These are phyloP conservation scores for Hypoxylon intermedium DNA, from an alignment of 495 filamentous ascomycete species.

Conservation along the genomic window DNA sequence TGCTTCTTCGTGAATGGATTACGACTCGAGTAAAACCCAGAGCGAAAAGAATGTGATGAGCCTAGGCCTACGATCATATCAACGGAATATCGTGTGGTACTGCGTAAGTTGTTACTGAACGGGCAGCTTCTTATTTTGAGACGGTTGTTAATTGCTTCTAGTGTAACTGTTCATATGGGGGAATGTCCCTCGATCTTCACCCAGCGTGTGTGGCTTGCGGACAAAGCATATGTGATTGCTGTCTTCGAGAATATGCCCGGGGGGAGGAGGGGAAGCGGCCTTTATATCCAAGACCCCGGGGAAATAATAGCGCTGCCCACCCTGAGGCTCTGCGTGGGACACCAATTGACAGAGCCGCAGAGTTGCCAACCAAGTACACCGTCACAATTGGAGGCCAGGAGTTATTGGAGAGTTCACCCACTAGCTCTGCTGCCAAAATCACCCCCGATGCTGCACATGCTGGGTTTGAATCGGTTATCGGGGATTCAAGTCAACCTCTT, in stretches of 20 bases:
- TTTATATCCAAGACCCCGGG: constrained; percentile 1
- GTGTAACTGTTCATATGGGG: constrained; percentile 10
- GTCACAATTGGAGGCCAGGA: neutral
- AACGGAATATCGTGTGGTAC: neutral
- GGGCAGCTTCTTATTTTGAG: neutral
- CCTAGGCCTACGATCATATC: neutral
- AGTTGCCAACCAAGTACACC: neutral
- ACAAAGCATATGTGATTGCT: neutral
- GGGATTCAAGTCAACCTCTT: too few species aligned
- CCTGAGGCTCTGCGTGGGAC: too few species aligned
- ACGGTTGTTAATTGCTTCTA: neutral
- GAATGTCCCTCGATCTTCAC: constrained; percentile 1
- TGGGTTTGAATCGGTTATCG: too few species aligned
- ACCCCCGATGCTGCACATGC: neutral
- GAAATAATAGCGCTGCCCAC: neutral
- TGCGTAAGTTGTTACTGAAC: constrained; percentile 18
- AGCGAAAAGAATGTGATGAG: neutral
- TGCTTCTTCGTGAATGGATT: neutral
- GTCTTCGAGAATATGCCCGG: too few species aligned
- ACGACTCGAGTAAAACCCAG: neutral
- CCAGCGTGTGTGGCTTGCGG: constrained; percentile 1
- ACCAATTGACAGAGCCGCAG: constrained; percentile 11
- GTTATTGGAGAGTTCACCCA: neutral
- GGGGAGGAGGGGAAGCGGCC: neutral
- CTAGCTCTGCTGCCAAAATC: neutral